Evolutionary conservation across 257 asterid genomes (phyloP).

Genomic region (Apocynum venetum): DNA sequence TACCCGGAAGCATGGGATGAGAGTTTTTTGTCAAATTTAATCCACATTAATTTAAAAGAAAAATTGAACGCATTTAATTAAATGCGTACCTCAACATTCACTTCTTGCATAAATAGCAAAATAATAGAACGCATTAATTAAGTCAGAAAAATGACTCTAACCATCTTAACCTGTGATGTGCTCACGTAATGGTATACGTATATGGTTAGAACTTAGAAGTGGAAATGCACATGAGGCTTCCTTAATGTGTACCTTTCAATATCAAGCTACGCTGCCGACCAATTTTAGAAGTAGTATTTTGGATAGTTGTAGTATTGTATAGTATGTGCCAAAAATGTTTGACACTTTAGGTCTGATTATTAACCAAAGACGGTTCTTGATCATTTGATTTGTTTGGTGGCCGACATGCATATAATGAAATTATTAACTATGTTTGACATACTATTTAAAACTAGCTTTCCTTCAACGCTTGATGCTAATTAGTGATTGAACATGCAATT

Average conservation of each 20-base stretch:
- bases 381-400: constrained; percentile 19
- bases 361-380: neutral
- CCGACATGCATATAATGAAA: constrained; percentile 13
- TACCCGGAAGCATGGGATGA: too few species aligned
- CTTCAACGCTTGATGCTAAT: neutral
- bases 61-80: too few species aligned
- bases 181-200: neutral
- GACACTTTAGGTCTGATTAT: neutral
- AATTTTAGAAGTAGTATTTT: neutral
- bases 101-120: too few species aligned
- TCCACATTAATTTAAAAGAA: too few species aligned
- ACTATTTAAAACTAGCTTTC: neutral
- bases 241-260: too few species aligned
- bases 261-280: constrained; percentile 9
- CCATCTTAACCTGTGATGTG: too few species aligned
- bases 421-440: neutral
- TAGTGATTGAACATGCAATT: neutral
- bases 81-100: too few species aligned
- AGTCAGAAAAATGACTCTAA: too few species aligned
- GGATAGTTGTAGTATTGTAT: too few species aligned
- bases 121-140: too few species aligned
- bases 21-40: too few species aligned
- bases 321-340: neutral
- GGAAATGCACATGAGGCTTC: neutral
- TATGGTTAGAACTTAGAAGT: neutral